These are phyloP conservation scores for Groenewaldozyma sp. DNA, from an alignment of 1,139 yeast species.

Conservation along the genomic window DNA sequence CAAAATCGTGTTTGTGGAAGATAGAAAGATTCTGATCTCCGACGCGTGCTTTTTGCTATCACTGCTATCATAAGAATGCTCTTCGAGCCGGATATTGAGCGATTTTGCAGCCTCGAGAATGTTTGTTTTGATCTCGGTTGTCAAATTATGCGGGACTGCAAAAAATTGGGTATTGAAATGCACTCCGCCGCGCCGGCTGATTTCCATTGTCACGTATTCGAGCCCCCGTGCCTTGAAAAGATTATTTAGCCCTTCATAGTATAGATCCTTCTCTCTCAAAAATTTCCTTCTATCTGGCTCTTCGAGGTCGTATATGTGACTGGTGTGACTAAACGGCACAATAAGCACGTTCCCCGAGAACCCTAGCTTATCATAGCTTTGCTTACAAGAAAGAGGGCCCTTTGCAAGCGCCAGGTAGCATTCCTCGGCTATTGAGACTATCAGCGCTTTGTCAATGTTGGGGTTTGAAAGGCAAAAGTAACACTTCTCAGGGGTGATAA, in stretches of 20 bases:
- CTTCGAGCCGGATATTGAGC: constrained; percentile 10
- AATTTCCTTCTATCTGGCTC: constrained; percentile 10
- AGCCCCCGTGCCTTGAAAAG: constrained; percentile 18
- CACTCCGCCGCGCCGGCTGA: constrained; percentile 26
- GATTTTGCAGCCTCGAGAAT: constrained; percentile 18
- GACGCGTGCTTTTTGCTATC: background rate
- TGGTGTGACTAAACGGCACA: constrained; percentile 70
- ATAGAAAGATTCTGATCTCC: constrained; percentile 4
- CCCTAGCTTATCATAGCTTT: constrained; percentile 24
- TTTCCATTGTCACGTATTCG: constrained; percentile 24
- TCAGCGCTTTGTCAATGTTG: constrained; percentile 68
- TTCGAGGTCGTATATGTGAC: constrained; percentile 30
- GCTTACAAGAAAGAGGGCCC: constrained; percentile 62
- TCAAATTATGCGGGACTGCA: constrained; percentile 20
- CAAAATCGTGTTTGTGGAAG: constrained; percentile 12
- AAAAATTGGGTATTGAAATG: constrained; percentile 31
- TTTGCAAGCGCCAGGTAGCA: constrained; percentile 73
- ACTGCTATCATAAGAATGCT: too few species aligned
- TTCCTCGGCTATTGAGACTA: constrained; percentile 60
- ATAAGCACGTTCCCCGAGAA: constrained; percentile 79
- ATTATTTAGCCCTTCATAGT: constrained; percentile 17
- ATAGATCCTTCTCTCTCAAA: constrained; percentile 18
- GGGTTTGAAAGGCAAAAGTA: constrained; percentile 83
- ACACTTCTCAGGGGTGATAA: constrained; percentile 34
- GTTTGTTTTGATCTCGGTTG: constrained; percentile 11